Evolutionary conservation across 2,329 filamentous ascomycete genomes (phyloP).

Genomic region (Colletotrichum acutatum): DNA sequence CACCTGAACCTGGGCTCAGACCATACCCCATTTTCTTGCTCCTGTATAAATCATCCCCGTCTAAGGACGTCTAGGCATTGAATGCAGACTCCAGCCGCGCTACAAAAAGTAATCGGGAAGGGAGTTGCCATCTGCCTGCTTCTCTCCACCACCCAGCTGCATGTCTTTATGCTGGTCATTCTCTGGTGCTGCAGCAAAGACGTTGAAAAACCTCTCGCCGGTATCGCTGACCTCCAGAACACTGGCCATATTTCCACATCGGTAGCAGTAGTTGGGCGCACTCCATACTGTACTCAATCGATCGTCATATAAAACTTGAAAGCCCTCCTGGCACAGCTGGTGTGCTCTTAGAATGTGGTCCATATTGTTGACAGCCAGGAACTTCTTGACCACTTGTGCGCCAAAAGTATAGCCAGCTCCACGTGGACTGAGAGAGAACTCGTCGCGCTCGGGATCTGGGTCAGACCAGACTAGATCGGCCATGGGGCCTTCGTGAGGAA

Average conservation of each 20-base stretch:
- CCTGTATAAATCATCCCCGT: not conserved
- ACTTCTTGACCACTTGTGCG: slow-evolving; percentile 97
- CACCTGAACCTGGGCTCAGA: not conserved
- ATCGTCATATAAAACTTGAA: slow-evolving; percentile 96
- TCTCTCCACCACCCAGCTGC: slow-evolving; percentile 77
- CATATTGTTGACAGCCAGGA: slow-evolving; percentile 97
- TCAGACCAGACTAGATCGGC: slow-evolving; percentile 99
- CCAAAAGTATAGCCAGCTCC: slow-evolving; percentile 98
- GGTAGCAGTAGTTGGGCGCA: slow-evolving; percentile 94
- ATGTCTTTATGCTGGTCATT: slow-evolving; percentile 92
- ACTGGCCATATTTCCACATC: slow-evolving; percentile 96
- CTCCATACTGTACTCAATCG: slow-evolving; percentile 97
- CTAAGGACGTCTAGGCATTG: not conserved
- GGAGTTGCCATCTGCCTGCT: slow-evolving; percentile 69
- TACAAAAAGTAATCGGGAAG: slow-evolving; percentile 80
- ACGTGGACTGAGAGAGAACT: slow-evolving; percentile 92
- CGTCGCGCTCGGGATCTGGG: slow-evolving; percentile 95
- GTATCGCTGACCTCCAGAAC: slow-evolving; percentile 95
- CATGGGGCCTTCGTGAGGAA: slow-evolving; percentile 98
- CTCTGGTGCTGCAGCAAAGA: slow-evolving; percentile 96
- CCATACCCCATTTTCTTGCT: not conserved
- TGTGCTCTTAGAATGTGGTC: slow-evolving; percentile 97
- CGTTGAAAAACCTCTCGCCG: slow-evolving; percentile 95
- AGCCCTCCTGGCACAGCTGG: slow-evolving; percentile 97
- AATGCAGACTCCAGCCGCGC: not conserved